Conservation (phyloP, 2,329 filamentous ascomycete genomes). For the Fusarium siculi region DNA sequence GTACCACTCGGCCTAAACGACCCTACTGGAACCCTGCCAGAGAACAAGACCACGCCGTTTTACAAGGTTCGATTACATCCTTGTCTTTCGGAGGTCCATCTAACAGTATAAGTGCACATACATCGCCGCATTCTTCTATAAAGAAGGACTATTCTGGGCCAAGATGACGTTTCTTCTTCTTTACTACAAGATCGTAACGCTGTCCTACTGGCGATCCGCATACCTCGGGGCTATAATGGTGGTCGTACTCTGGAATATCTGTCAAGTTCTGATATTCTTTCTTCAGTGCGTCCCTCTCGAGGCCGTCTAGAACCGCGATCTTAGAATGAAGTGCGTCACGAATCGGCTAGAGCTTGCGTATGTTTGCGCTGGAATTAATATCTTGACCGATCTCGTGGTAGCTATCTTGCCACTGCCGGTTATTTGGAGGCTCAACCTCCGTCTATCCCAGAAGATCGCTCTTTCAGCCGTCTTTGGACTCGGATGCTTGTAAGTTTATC, state of each 20-base stretch:
- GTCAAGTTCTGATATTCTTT: constrained; percentile 2
- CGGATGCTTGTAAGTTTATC: constrained; percentile 21
- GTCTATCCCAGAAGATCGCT: constrained; percentile 16
- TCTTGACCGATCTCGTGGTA: constrained; percentile 27
- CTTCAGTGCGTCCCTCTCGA: constrained; percentile 17
- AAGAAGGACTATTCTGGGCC: not conserved
- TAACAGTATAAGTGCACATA: constrained; percentile 24
- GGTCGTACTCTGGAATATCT: constrained; percentile 9
- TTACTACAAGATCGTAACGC: constrained; percentile 23
- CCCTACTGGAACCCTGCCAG: constrained; percentile 3
- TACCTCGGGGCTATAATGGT: constrained; percentile 1
- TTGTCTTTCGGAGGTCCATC: rapidly evolving
- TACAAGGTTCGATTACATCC: constrained; percentile 6
- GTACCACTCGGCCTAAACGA: constrained; percentile 17
- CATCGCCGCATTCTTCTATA: constrained; percentile 15
- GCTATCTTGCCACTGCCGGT: constrained; percentile 21
- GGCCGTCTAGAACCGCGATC: constrained; percentile 7
- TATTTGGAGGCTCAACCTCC: constrained; percentile 25
- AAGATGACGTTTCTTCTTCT: constrained; percentile 35
- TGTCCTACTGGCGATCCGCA: constrained; percentile 14
- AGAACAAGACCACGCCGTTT: not conserved
- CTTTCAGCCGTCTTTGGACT: constrained; percentile 21
- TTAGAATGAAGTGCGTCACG: constrained; percentile 1
- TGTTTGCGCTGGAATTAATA: constrained; percentile 6
- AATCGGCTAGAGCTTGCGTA: not conserved